Evolutionary conservation across 2,329 filamentous ascomycete species (phyloP), one percentile per base, ranked within the genome.

Genomic region (Endothia cerciana): DNA sequence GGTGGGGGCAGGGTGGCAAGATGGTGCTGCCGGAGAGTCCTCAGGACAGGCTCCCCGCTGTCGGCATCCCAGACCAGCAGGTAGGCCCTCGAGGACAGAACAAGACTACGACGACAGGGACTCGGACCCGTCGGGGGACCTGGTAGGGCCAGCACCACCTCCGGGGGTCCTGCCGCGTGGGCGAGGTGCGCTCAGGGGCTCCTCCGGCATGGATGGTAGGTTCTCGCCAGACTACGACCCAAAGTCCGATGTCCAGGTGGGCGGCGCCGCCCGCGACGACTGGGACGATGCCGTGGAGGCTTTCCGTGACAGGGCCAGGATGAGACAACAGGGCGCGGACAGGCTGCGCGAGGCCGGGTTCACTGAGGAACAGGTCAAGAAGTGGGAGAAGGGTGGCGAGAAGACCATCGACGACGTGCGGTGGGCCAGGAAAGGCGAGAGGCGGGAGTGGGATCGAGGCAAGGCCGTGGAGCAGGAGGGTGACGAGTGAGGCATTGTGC

Each of bases 201-300:
- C 80, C 5, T 89, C 88, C 33, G 88, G 86, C 11, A 96, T 97
- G 70, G 93, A 97, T 73, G 82, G 85, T 30, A 91, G 91, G 62
- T 98, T 97, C 76, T 89, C 90, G 0, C 80, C 87, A 1, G 84
- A 81, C 60, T 90, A 90, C 71, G 82, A 87, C 66, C 84, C 85
- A 0, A 82, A 77, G 7, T 74, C 79, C n/a, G 87, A 91, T 71
- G 77, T 90, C 3, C 78, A 82, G 47, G 77, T 81, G 58, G 83
- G 84, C 68, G 78, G 79, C 2, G 80, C 78, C 2, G 77, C 76
- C 28, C 83, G 82, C 36, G 88, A 89, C 68, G 87, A 92, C 67
- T 97, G 93, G 93, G 91, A 92, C 55, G 87, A 92, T 71, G 88
- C 91, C 0, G 81, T 95, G 0, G 93, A 97, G 77, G 88, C 89